A percentile compares a stretch with the other conserved stretches of the same genome.
These are phyloP conservation scores for Bidens hawaiensis DNA, from an alignment of 140 eudicot genomes.

Conservation along the genomic window DNA sequence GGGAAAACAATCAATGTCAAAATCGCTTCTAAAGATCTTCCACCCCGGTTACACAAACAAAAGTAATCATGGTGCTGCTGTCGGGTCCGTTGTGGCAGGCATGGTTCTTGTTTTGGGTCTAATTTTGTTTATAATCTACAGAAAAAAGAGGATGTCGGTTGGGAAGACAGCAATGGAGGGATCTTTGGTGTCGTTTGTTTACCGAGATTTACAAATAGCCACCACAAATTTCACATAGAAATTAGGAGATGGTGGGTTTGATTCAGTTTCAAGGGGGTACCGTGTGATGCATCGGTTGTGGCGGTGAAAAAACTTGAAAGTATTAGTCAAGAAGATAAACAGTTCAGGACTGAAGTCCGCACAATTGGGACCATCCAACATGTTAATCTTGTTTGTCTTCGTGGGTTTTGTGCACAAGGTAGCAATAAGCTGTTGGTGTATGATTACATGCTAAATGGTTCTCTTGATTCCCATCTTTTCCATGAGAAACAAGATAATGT, in stretches of 20 bases:
- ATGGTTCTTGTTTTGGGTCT: slow-evolving; percentile 28
- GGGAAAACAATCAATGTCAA: slow-evolving; percentile 37
- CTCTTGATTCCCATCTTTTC: slow-evolving; percentile 54
- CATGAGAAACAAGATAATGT: slow-evolving; percentile 11
- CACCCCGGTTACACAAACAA: slow-evolving; percentile 11
- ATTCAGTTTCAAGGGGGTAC: slow-evolving; percentile 49
- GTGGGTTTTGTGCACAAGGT: slow-evolving; percentile 71
- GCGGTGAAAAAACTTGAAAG: slow-evolving; percentile 58
- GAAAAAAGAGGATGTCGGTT: slow-evolving; percentile 21
- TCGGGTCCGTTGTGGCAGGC: slow-evolving; percentile 27
- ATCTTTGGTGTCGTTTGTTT: slow-evolving; percentile 39
- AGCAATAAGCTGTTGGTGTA: slow-evolving; percentile 51
- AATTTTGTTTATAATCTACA: slow-evolving; percentile 19
- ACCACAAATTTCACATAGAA: slow-evolving; percentile 49
- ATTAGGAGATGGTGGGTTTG: slow-evolving; percentile 54
- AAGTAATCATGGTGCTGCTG: slow-evolving; percentile 26
- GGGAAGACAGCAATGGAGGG: slow-evolving; percentile 30
- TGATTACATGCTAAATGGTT: slow-evolving; percentile 62
- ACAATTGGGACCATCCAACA: slow-evolving; percentile 57
- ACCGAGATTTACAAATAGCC: slow-evolving; percentile 43
- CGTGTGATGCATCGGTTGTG: slow-evolving; percentile 39
- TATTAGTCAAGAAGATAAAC: slow-evolving; percentile 50
- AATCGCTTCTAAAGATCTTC: slow-evolving; percentile 42
- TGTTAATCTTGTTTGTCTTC: slow-evolving; percentile 60
- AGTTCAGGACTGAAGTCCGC: slow-evolving; percentile 50